A percentile compares a stretch with the other conserved stretches of the same genome.
phyloP scores from a whole-genome alignment of 139 green algal species.

The Tetraselmis chui region DNA sequence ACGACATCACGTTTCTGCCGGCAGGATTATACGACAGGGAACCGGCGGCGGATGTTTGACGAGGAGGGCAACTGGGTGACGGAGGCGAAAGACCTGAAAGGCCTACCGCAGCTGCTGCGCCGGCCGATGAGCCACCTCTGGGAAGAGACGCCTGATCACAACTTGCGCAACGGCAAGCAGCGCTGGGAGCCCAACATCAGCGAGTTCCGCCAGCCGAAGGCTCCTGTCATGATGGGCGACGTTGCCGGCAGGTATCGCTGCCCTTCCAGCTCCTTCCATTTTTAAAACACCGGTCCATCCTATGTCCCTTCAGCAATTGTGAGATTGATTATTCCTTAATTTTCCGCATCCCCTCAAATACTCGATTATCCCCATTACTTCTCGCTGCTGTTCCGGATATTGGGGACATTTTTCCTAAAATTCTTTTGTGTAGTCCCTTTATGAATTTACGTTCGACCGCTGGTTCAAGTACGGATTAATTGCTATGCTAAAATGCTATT shows the following conservation, averaged over 20 bases:
- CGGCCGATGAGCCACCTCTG: constrained; percentile 52
- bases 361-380: no score
- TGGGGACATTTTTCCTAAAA: no score
- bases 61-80: constrained; percentile 46
- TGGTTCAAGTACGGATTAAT: no score
- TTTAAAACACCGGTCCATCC: no score
- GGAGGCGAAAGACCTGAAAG: constrained; percentile 29
- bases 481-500: no score
- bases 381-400: no score
- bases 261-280: not conserved
- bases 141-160: constrained; percentile 44
- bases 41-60: constrained; percentile 22
- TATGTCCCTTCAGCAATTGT: no score
- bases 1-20: no score
- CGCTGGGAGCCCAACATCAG: constrained; percentile 40
- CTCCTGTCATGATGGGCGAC: not conserved
- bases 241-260: not conserved
- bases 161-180: constrained; percentile 24
- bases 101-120: constrained; percentile 27
- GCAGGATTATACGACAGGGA: not conserved
- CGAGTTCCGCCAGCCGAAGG: constrained; percentile 41
- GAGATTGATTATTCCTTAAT: no score
- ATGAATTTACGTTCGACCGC: no score
- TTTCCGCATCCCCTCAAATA: no score
- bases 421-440: no score